A percentile compares a stretch with the other conserved stretches of the same genome.
Evolutionary conservation across 2,329 filamentous ascomycete genomes (phyloP).

Genomic region (Fusarium keratoplasticum): DNA sequence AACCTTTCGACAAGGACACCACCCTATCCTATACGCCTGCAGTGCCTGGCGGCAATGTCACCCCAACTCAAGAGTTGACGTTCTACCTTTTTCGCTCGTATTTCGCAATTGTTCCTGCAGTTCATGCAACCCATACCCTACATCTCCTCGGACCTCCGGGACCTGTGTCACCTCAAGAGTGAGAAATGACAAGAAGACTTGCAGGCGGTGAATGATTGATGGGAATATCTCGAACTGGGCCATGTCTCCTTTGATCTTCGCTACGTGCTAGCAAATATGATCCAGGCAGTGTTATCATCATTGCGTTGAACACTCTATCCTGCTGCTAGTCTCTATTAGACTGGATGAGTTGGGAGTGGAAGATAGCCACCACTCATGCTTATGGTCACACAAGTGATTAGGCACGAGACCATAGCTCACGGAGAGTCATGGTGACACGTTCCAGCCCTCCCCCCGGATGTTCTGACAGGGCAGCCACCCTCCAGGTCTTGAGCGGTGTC

Average conservation of each 20-base stretch:
- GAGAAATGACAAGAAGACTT: neutral
- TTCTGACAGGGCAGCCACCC: neutral
- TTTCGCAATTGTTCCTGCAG: constrained; percentile 4
- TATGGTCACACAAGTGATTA: neutral
- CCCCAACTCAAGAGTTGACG: neutral
- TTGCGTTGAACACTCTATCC: neutral
- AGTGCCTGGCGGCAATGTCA: neutral
- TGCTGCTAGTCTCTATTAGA: neutral
- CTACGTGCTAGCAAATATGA: too few species aligned
- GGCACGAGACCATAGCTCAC: neutral
- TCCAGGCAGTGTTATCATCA: neutral
- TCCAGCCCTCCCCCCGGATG: neutral
- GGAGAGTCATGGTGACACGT: neutral
- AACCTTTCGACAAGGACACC: neutral
- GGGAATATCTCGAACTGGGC: neutral
- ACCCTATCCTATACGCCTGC: neutral
- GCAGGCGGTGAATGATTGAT: neutral
- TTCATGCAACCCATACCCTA: neutral
- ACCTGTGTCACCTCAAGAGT: neutral
- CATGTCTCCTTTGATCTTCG: neutral
- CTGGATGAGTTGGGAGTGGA: neutral
- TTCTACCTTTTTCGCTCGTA: neutral
- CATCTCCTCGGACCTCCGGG: neutral
- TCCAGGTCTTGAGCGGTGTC: neutral
- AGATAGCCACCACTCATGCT: neutral